Percentiles rank a stretch among this genome's conserved stretches.
Evolutionary conservation across 371 early-diverging fungal species (phyloP).

Genomic region (Mortierella sp.): DNA sequence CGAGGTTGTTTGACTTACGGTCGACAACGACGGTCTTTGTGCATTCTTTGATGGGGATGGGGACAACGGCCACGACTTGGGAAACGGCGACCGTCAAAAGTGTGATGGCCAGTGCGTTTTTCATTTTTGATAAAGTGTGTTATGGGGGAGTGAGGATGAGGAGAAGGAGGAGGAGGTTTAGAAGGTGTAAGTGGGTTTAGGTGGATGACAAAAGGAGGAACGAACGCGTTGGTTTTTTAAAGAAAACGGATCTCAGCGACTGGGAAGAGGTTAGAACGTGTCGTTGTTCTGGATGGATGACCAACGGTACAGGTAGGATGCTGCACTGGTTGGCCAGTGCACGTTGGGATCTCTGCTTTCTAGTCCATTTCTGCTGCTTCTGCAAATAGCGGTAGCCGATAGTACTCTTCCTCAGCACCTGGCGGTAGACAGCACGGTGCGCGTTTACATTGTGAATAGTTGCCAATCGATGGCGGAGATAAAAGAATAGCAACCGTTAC

Average conservation of each 20-base stretch:
- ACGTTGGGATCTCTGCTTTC: not conserved
- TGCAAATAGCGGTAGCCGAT: not conserved
- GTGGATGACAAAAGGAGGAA: not conserved
- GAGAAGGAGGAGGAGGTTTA: not conserved
- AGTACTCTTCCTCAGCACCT: no score
- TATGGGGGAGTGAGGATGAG: not conserved
- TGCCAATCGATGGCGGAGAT: no score
- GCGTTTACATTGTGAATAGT: no score
- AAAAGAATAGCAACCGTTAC: no score
- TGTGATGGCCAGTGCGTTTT: constrained; percentile 28
- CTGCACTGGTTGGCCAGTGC: not conserved
- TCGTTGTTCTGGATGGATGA: not conserved
- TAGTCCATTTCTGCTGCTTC: not conserved
- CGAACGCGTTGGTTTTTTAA: not conserved
- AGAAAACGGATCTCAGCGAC: not conserved
- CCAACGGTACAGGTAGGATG: not conserved
- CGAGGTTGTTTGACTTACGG: constrained; percentile 30
- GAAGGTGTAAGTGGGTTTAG: not conserved
- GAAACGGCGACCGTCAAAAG: constrained; percentile 35
- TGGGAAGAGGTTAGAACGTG: not conserved
- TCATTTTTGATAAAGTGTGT: constrained; percentile 19
- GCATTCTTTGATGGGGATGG: constrained; percentile 32
- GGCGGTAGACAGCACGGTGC: no score
- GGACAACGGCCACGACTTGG: constrained; percentile 47
- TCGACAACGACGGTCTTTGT: constrained; percentile 35